Evolutionary conservation across 495 filamentous ascomycete genomes (phyloP), one percentile per base, ranked within the genome.

Genomic region (Aspergillus carlsbadensis): DNA sequence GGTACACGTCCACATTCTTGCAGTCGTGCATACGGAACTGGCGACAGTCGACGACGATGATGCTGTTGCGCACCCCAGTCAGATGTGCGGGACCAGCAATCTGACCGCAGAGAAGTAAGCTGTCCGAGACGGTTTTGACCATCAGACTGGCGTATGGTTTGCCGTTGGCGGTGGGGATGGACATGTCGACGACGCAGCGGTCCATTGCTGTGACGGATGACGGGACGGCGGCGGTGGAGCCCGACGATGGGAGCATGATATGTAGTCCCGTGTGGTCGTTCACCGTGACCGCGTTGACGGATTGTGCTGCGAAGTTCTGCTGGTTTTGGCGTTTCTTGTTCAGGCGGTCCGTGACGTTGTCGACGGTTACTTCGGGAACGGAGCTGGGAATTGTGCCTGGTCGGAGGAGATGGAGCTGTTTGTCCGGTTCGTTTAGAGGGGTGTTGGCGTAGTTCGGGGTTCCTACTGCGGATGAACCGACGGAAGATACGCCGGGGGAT

Each of bases 11-110:
- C 10, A 91, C 86, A 49, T 89, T 79, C 26, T 73, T 76, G 64
- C 89, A 94, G 51, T 92, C 84, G 60, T 99, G 95, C 78, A 99
- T 91, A 15, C 95, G 82, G 62, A 96, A 87, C 66, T 99, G 95
- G 14, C 88, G 80, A 45, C 87, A 87, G 4, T 82, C 76, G 1
- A 95, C 82, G 10, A 96, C 83, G 17, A 99, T 68, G 29, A 89
- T 83, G 61, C 86, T 88, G 56, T 89, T 78, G 47, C 79, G 65
- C n/a, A 96, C 72, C 1, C 74, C 78, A 0, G 93, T 98, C 21
- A 96, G 78, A 64, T 97, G 92, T 5, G 84, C 83, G 2, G 95
- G 82, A 0, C 95, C 92, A 50, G 81, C 76, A 20, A 96, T 86
- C 22, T 83, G 81, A 2, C 91, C 91, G 40, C 88, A 89, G 18